Conservation (phyloP, 441 rosid genomes). For the Croton setiger region DNA sequence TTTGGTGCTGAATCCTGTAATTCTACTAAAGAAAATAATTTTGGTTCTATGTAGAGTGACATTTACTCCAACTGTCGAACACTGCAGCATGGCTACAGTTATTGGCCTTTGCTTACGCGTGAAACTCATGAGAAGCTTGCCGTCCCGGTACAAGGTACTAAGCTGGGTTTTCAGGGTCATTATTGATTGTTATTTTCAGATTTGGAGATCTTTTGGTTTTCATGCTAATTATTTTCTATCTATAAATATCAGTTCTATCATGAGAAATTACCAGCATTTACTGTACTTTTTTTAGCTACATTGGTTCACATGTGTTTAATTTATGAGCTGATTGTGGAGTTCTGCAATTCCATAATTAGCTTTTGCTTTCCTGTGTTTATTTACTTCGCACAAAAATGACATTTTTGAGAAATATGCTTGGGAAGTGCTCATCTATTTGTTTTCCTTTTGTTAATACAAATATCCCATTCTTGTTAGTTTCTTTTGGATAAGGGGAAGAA, state of each 20-base stretch:
- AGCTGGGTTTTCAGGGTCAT: neutral
- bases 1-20: too few relatives aligned
- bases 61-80: conserved; percentile 89
- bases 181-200: neutral
- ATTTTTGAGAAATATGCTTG: too few relatives aligned
- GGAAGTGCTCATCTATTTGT: too few relatives aligned
- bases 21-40: neutral
- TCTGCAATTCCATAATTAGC: neutral
- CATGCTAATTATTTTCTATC: neutral
- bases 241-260: neutral
- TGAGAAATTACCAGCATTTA: neutral
- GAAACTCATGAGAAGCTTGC: conserved; percentile 82
- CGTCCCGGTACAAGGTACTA: conserved; percentile 84
- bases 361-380: neutral
- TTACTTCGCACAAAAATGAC: too few relatives aligned
- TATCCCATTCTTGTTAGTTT: too few relatives aligned
- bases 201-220: too few relatives aligned
- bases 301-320: too few relatives aligned
- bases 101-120: conserved; percentile 94
- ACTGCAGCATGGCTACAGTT: conserved; percentile 87
- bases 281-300: neutral
- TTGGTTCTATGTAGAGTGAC: conserved; percentile 57
- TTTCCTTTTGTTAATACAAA: too few relatives aligned
- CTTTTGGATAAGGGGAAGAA: neutral
- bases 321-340: neutral